A percentile compares a stretch with the other conserved stretches of the same genome.
Conservation (phyloP, 2,329 filamentous ascomycete genomes). For the Lecanicillium sp. region DNA sequence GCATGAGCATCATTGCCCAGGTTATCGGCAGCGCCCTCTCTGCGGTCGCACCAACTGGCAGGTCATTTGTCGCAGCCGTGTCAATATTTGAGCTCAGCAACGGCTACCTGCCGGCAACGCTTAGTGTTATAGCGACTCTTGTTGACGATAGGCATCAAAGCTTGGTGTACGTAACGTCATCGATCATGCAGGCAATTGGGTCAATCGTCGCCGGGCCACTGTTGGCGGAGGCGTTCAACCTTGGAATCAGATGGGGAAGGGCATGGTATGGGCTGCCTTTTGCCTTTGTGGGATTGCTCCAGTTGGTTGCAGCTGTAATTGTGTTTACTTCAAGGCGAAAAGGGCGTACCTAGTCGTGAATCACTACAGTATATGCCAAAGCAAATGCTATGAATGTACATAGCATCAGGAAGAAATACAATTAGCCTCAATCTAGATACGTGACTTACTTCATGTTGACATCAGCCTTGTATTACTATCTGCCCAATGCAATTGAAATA, state of each 20-base stretch:
- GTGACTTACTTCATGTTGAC: too few species aligned
- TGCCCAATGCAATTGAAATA: too few species aligned
- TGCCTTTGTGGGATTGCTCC: neutral
- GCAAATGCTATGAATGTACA: too few species aligned
- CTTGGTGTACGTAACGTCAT: neutral
- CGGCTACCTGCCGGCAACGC: neutral
- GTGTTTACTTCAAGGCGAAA: neutral
- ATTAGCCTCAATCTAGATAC: too few species aligned
- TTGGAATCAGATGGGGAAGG: neutral
- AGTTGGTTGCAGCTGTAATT: neutral
- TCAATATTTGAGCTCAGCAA: neutral
- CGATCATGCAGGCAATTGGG: neutral
- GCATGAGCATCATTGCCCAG: neutral
- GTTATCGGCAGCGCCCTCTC: neutral
- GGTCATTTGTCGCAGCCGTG: neutral
- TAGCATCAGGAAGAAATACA: too few species aligned
- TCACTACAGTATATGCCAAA: too few species aligned
- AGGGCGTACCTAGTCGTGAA: too few species aligned
- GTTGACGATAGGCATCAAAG: neutral
- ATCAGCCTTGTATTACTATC: too few species aligned
- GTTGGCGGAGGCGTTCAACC: neutral
- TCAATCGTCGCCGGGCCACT: neutral
- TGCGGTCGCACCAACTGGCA: neutral
- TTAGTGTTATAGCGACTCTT: neutral
- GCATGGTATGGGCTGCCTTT: slow-evolving; percentile 1